Base-by-base conservation (phyloP, 163 green algal species). In the Scenedesmus sp. region DNA sequence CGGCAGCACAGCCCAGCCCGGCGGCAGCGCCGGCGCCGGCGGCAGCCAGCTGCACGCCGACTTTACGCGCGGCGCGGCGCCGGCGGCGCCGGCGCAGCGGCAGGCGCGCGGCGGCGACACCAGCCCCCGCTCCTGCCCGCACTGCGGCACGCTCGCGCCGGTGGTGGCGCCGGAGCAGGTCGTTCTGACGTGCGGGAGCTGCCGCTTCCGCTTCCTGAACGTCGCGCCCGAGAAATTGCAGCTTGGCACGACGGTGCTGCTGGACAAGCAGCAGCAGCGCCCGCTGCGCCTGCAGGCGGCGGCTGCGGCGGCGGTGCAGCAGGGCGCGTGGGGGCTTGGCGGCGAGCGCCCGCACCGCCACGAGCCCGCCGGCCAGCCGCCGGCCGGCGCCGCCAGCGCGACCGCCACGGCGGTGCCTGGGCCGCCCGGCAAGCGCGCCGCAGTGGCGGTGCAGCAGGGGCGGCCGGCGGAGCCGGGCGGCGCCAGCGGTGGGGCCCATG, bases 171-270 rank as follows among this genome's bases (percentile, higher is more conserved):
- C 10, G 0, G 56, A 42, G 48, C 33, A 64, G 4, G 62, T 54
- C 26, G 63, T 56, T 7, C 78, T 93, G 28, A 66, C 36, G 0
- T 94, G 89, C 79, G 14, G 44, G 29, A 71, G 33, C 51, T 93
- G 89, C 74, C 26, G 74, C 39, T 83, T 79, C 18, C 79, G 70
- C 54, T 92, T 86, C 63, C 71, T 93, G 15, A 89, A 87, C 63
- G 85, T 93, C 2, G 64, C 89, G 0, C 87, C 88, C 22, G 87
- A 94, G 36, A 91, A 92, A 72, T 84, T 93, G 22, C 64, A 89
- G 87, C 67, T 93, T 48, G 86, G 86, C 1, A 87, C 86, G 18
- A 89, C 82, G 9, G 80, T 88, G 20, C 81, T 91, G 63, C 73
- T 87, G 13, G 60, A 77, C 20, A 54, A 45, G 28, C 70, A 70